These are phyloP conservation scores for Recurvomyces mirabilis DNA, from an alignment of 495 filamentous ascomycete genomes.

Conservation along the genomic window DNA sequence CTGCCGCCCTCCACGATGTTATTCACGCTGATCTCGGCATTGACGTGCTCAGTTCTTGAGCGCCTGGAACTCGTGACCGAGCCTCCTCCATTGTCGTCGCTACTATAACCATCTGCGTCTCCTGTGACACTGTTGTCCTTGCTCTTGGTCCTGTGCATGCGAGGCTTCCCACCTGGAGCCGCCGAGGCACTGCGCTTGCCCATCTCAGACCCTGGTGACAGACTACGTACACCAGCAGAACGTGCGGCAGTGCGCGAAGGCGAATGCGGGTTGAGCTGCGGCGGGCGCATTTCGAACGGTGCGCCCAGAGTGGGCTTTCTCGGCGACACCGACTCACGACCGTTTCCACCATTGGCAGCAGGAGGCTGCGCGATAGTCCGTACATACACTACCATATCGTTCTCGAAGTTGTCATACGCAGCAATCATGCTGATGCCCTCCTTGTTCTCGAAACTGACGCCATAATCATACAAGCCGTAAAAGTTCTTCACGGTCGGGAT, in stretches of 20 bases:
- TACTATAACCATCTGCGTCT: conserved; percentile 65
- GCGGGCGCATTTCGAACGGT: conserved; percentile 33
- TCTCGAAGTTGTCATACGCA: conserved; percentile 81
- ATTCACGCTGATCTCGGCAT: conserved; percentile 90
- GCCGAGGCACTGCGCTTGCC: conserved; percentile 71
- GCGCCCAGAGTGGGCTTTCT: conserved; percentile 28
- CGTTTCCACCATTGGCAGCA: conserved; percentile 9
- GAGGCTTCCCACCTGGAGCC: conserved; percentile 45
- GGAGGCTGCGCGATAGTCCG: conserved; percentile 56
- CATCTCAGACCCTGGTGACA: conserved; percentile 62
- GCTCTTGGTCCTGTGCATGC: conserved; percentile 57
- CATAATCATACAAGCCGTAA: conserved; percentile 78
- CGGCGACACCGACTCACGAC: conserved; percentile 25
- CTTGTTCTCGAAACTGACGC: conserved; percentile 84
- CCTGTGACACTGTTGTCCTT: conserved; percentile 52
- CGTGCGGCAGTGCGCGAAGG: conserved; percentile 56
- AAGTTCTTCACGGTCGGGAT: conserved; percentile 96
- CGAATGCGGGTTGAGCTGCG: conserved; percentile 43
- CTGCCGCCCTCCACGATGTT: conserved; percentile 96
- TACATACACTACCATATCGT: conserved; percentile 84
- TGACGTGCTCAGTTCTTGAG: conserved; percentile 66
- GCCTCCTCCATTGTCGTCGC: conserved; percentile 64
- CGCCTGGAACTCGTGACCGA: conserved; percentile 60
- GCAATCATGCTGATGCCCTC: conserved; percentile 81
- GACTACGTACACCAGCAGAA: conserved; percentile 62